phyloP scores from a whole-genome alignment of 148 eudicot species.

The Vaccinium corymbosum region DNA sequence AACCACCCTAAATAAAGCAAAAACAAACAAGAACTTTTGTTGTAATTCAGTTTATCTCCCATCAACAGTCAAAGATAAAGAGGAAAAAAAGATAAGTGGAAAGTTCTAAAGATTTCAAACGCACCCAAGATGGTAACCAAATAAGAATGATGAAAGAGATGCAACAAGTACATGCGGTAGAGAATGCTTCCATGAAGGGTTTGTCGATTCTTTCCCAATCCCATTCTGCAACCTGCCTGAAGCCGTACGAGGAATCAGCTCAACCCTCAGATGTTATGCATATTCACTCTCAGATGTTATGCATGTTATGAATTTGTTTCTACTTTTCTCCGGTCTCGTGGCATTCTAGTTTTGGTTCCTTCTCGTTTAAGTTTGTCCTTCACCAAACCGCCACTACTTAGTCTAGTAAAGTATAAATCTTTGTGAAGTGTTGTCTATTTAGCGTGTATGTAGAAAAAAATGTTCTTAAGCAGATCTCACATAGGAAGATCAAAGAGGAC shows the following conservation, averaged over 20 bases:
- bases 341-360: neutral
- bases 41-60: conserved; percentile 7
- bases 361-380: neutral
- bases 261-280: neutral
- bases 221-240: conserved; percentile 45
- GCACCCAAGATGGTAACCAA: conserved; percentile 94
- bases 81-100: neutral
- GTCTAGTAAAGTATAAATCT: neutral
- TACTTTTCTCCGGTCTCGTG: neutral
- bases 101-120: conserved; percentile 17
- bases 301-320: neutral
- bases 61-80: neutral
- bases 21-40: conserved; percentile 20
- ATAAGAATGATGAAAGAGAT: conserved; percentile 63
- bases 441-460: neutral
- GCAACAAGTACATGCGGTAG: conserved; percentile 83
- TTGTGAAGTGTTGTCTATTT: neutral
- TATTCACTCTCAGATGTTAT: neutral
- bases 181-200: conserved; percentile 66
- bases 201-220: conserved; percentile 46
- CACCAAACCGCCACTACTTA: neutral
- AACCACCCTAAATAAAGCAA: conserved; percentile 61
- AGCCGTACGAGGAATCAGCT: neutral
- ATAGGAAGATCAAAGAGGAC: neutral
- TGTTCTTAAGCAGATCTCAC: neutral